Conservation (phyloP, 2,329 filamentous ascomycete species). For the Diatrype stigma region DNA sequence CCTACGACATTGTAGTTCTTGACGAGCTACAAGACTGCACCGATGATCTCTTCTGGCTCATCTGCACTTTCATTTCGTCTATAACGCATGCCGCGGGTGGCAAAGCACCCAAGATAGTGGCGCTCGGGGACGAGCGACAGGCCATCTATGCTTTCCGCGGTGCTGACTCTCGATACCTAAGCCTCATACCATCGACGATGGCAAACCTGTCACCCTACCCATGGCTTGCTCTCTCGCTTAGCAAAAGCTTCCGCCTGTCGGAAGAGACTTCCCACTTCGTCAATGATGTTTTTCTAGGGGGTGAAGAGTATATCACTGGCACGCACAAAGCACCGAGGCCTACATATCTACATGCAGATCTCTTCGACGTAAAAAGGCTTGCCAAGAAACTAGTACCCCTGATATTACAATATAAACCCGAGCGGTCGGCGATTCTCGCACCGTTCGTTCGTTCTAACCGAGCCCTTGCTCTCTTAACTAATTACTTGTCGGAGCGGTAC, state of each 20-base stretch:
- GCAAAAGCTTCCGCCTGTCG: slow-evolving; percentile 25
- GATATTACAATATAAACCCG: slow-evolving; percentile 17
- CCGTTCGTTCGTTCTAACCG: slow-evolving; percentile 8
- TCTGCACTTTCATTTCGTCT: slow-evolving; percentile 19
- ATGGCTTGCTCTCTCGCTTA: slow-evolving; percentile 13
- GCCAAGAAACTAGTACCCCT: slow-evolving; percentile 13
- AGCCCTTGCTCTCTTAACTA: slow-evolving; percentile 9
- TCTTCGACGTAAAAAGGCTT: slow-evolving; percentile 6
- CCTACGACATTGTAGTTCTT: slow-evolving; percentile 27
- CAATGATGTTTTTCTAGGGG: slow-evolving; percentile 22
- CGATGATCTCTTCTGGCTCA: slow-evolving; percentile 22
- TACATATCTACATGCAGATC: slow-evolving; percentile 18
- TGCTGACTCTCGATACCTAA: slow-evolving; percentile 25
- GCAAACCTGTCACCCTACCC: slow-evolving; percentile 16
- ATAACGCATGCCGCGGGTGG: slow-evolving; percentile 13
- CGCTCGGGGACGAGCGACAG: slow-evolving; percentile 28
- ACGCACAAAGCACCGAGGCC: slow-evolving; percentile 25
- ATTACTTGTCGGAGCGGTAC: slow-evolving; percentile 8
- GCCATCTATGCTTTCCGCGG: slow-evolving; percentile 25
- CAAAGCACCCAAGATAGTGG: slow-evolving; percentile 17
- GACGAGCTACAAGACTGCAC: slow-evolving; percentile 31
- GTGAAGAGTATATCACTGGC: slow-evolving; percentile 24
- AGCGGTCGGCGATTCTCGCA: slow-evolving; percentile 13
- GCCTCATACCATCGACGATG: slow-evolving; percentile 17
- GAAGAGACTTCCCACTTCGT: slow-evolving; percentile 20